phyloP scores from a whole-genome alignment of 2,329 filamentous ascomycete genomes.

The Davidsoniella virescens region DNA sequence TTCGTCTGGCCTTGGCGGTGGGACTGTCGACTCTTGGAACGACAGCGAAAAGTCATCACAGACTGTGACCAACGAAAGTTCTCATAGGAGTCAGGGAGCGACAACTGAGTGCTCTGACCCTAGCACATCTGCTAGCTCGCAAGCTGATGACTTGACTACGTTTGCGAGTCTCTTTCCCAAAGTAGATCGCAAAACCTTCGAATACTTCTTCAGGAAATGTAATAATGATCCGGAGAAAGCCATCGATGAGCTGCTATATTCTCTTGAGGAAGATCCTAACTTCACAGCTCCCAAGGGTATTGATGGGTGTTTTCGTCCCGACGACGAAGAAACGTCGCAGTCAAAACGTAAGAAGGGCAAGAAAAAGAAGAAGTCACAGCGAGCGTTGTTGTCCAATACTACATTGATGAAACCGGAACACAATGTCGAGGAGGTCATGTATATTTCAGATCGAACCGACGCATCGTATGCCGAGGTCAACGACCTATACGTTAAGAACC shows the following conservation, averaged over 20 bases:
- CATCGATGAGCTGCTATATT: conserved; percentile 66
- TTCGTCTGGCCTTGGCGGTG: conserved; percentile 38
- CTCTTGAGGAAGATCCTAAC: conserved; percentile 35
- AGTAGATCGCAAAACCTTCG: conserved; percentile 1
- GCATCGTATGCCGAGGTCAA: conserved; percentile 26
- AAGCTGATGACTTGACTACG: conserved; percentile 1
- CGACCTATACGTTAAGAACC: conserved; percentile 24
- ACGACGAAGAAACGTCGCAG: conserved; percentile 23
- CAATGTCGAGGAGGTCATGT: conserved; percentile 24
- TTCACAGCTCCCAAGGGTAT: conserved; percentile 46
- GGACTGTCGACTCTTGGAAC: conserved; percentile 14
- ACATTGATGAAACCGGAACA: neutral
- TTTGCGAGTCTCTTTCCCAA: conserved; percentile 10
- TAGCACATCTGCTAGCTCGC: neutral
- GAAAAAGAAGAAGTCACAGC: conserved; percentile 22
- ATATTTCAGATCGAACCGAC: conserved; percentile 28
- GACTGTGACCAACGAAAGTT: conserved; percentile 5
- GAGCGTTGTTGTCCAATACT: conserved; percentile 12
- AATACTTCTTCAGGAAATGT: conserved; percentile 2
- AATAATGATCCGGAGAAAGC: conserved; percentile 24
- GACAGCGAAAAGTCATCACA: conserved; percentile 2
- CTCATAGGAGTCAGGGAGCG: conserved; percentile 5
- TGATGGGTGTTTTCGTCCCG: conserved; percentile 59
- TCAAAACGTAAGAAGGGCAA: conserved; percentile 22
- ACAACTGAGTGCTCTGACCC: conserved; percentile 10